Base-by-base conservation (phyloP, 2,329 filamentous ascomycete genomes). In the Aspergillus brasiliensis region DNA sequence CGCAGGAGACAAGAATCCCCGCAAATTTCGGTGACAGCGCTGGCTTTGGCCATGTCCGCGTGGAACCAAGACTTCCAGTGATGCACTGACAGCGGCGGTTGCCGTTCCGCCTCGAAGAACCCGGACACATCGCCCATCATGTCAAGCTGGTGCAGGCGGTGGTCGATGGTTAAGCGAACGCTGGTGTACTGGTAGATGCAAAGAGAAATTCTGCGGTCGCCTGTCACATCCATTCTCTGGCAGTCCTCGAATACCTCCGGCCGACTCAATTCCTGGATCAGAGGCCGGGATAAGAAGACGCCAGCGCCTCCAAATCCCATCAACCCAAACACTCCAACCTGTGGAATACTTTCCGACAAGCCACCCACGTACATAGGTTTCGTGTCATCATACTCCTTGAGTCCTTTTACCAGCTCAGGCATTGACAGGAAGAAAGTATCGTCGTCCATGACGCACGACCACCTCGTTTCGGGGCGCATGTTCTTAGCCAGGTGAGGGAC, bases 11-110 rank as follows among this genome's bases (percentile, higher is more conserved):
- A 88, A 2, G 63, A 64, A 51, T 82, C 81, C 5, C 86, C 85
- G 64, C 86, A 88, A n/a, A 85, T 69, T 8, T 79, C 70, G 6
- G 79, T 74, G 11, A 84, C 74, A 40, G 77, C 72, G 31, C 82
- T 79, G 75, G 86, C 82, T 58, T 80, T 77, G 49, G 79, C 77
- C 44, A 86, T 84, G 58, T 77, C 73, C 23, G 68, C 71, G 8
- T 77, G 67, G 72, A 86, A 85, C 84, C 85, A 87, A 11, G 80
- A 83, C 70, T 86, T 87, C 84, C 85, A 88, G 75, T 88, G 86
- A 69, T 88, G 86, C 6, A 88, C 74, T 52, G 81, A 86, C 11
- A 87, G 73, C 0, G 84, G 82, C n/a, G 77, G 73, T 28, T 68
- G 67, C 23, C 80, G 72, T 1, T 84, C 83, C 2, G 82, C 80